Base-by-base conservation (phyloP, 306 rosid species). In the Quercus alba region DNA sequence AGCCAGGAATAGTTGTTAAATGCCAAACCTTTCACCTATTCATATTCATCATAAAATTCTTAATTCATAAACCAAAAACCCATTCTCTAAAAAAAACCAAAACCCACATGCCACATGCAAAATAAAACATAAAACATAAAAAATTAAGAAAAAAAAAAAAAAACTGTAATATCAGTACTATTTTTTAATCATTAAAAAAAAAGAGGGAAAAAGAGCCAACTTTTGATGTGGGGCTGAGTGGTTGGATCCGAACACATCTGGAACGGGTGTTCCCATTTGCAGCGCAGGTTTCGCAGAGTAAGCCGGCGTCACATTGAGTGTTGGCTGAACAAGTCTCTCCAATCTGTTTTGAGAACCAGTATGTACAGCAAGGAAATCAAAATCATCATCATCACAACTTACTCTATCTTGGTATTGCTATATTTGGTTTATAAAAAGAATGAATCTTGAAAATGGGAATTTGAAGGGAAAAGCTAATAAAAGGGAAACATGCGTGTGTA, bases 241-340 rank as follows among this genome's bases (percentile, higher is more conserved):
- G 94, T 46, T 89, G 93, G 41, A 85, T 81, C 80, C 97, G 96
- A 38, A 87, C 72, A 62, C 99, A 96, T 90, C 99, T 89, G 76
- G 89, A 84, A 64, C 99, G 85, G 81, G 98, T 96, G 75, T 96
- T 96, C 44, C 97, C 99, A 80, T 91, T 96, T 0, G 90, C 93
- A 13, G 86, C 80, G 83, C 99, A 96, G 12, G 90, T 87, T 6
- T 85, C 86, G 81, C 99, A 96, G 61, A 69, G 83, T 30, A 93
- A 84, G 44, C 97, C 97, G 61, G 77, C 61, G 21, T 96, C 97
- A 78, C 99, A 96, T 52, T 87, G 83, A 23, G 64, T 63, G 68
- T 74, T 84, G 28, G 90, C 56, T 2, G 93, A 86, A 67, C 99
- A 96, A 15, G 92, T 96, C 90, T 96, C 99, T 87, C 99, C 99